Conservation (phyloP, 169 alveolate species). For the Eimeria acervulina region DNA sequence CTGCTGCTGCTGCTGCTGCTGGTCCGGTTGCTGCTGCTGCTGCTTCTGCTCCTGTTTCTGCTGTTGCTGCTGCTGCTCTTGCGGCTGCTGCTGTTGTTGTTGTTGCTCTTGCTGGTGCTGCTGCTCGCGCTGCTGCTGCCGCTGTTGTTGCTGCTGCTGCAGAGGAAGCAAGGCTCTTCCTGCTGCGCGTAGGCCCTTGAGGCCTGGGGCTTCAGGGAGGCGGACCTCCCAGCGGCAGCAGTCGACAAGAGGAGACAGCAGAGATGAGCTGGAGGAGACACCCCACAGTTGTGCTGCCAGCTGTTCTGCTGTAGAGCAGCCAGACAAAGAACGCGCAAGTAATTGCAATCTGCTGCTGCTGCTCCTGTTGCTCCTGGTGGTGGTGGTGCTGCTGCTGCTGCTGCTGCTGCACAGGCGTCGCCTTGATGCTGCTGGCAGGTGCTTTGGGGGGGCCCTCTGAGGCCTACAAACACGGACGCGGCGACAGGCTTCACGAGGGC, state of each 20-base stretch:
- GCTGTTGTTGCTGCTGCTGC: constrained; percentile 49
- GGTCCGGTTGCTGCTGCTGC: no score
- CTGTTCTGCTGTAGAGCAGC: constrained; percentile 26
- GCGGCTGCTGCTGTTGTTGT: no score
- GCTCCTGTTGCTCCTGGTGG: constrained; percentile 7
- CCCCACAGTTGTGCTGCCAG: not conserved
- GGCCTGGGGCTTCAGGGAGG: constrained; percentile 35
- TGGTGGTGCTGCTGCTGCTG: not conserved
- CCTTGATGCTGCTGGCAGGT: constrained; percentile 5
- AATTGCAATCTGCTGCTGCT: constrained; percentile 43
- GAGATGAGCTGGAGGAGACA: not conserved
- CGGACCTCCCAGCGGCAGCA: constrained; percentile 53
- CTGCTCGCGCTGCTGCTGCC: constrained; percentile 18
- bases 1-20: constrained; percentile 68
- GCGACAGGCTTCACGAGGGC: not conserved
- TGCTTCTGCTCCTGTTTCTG: no score
- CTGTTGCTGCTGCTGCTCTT: no score
- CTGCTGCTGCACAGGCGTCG: constrained; percentile 44
- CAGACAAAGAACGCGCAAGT: not conserved
- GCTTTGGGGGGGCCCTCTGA: not conserved
- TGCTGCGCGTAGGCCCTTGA: constrained; percentile 50
- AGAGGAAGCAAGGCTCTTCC: constrained; percentile 21
- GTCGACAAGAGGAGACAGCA: not conserved
- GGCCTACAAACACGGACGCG: not conserved
- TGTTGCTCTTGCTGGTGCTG: not conserved